Evolutionary conservation across 2,329 filamentous ascomycete genomes (phyloP), one percentile per base, ranked within the genome.

Genomic region (Dactylella cylindrospora): DNA sequence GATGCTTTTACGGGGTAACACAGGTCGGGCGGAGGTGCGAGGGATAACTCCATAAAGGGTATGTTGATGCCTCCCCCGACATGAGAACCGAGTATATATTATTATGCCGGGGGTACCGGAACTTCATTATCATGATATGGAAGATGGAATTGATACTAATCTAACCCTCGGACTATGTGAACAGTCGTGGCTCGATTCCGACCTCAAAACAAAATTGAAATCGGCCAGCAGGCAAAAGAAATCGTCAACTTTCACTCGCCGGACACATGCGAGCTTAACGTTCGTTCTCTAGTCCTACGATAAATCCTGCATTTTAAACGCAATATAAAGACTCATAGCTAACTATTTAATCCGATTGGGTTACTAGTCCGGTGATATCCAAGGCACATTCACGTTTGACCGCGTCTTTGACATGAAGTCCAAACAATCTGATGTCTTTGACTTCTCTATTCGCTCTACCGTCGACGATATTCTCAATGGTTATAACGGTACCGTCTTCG

Each of bases 401-500:
- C 87, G 91, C 66, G 89, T 98, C 67, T 98, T 98, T 77, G 89
- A 88, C 73, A 97, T 95, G 88, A 79, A 80, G 74, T 93, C 88
- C 71, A 83, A 83, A 70, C 93, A 98, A 76, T 79, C 82, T 71
- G 90, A 97, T 75, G 90, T 98, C 70, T 98, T 98, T 77, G 88
- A 97, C 75, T 98, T 93, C 77, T 97, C 93, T 33, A 97, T 98
- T 74, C 85, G 87, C 67, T 83, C 88, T 20, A 97, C 93, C 15
- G 93, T 98, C 68, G 91, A 97, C 76, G 93, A 97, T 73, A 96
- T 98, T 68, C 80, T 98, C 67, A 95, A 97, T 75, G 93, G 93
- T 67, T 98, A 98, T 81, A 98, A 98, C 77, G 93, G 91, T 40
- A 98, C 93, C 0, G 93, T 98, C 4, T 98, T 98, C 72, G 93